phyloP scores from a whole-genome alignment of 108 stramenopile genomes.

The Nitzschia inconspicua region DNA sequence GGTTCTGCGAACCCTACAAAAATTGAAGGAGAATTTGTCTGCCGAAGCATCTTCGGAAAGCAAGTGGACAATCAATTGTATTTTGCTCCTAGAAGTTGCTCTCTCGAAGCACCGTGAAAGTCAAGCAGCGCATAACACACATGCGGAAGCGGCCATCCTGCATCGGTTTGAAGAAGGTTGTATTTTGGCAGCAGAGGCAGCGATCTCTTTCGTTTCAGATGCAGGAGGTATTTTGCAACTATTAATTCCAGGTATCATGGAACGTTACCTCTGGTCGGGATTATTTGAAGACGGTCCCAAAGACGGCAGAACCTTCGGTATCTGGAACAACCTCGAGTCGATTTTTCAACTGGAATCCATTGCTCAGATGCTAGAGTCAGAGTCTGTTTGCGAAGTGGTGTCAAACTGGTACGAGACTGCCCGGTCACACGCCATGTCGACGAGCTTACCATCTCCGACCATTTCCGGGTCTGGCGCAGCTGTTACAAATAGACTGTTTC shows the following conservation, averaged over 20 bases:
- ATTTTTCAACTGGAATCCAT: conserved; percentile 49
- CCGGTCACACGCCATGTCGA: conserved; percentile 19
- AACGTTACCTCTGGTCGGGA: conserved; percentile 11
- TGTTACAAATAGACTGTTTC: conserved; percentile 20
- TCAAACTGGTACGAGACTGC: conserved; percentile 46
- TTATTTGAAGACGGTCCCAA: not conserved
- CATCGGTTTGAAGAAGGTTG: conserved; percentile 45
- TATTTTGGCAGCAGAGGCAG: conserved; percentile 42
- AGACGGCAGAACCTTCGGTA: conserved; percentile 8
- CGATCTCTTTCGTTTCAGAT: conserved; percentile 58
- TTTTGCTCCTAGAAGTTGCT: conserved; percentile 27
- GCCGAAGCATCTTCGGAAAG: conserved; percentile 1
- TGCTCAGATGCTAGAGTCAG: conserved; percentile 43
- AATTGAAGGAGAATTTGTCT: not conserved
- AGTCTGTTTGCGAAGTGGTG: conserved; percentile 40
- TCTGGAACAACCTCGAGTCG: conserved; percentile 26
- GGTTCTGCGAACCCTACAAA: conserved; percentile 15
- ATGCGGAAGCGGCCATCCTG: conserved; percentile 17
- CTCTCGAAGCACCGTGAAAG: conserved; percentile 4
- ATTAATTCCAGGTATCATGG: conserved; percentile 44
- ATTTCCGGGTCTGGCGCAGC: conserved; percentile 12
- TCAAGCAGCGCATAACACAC: conserved; percentile 5
- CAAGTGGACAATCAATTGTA: conserved; percentile 18
- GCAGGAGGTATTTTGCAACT: conserved; percentile 58
- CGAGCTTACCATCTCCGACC: not conserved